Evolutionary conservation across 768 basidiomycete species (phyloP).

Genomic region (Cystofilobasidium macerans): DNA sequence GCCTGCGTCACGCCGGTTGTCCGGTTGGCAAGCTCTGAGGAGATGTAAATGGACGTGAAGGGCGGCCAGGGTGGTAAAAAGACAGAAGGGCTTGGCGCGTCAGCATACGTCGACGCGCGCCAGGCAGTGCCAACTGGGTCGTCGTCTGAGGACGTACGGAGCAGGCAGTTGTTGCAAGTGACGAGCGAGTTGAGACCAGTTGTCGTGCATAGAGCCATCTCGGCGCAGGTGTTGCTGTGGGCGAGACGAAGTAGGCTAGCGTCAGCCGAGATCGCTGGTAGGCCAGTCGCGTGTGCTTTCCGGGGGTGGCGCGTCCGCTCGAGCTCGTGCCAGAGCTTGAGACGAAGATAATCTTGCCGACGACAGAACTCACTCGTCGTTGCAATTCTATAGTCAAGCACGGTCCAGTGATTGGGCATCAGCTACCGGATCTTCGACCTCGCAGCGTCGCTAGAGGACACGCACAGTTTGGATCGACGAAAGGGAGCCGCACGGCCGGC

Average conservation of each 20-base stretch:
- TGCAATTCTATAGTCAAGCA: not conserved
- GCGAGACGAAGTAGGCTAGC: not conserved
- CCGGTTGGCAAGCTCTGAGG: slow-evolving; percentile 16
- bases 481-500: not conserved
- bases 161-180: slow-evolving; percentile 20
- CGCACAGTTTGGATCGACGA: slow-evolving; percentile 1
- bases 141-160: too few relatives aligned
- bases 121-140: not conserved
- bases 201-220: slow-evolving; percentile 10
- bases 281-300: not conserved
- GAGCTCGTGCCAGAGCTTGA: too few relatives aligned
- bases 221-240: slow-evolving; percentile 1
- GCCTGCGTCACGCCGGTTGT: slow-evolving; percentile 13
- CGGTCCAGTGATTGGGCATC: not conserved
- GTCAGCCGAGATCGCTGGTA: too few relatives aligned
- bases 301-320: not conserved
- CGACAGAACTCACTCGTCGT: slow-evolving; percentile 2
- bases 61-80: not conserved
- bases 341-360: too few relatives aligned
- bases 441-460: not conserved
- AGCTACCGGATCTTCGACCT: not conserved
- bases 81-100: not conserved
- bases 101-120: not conserved
- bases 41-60: not conserved
- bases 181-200: slow-evolving; percentile 20